Base-by-base conservation (phyloP, 2,329 filamentous ascomycete genomes). In the Diaporthe caulivora region DNA sequence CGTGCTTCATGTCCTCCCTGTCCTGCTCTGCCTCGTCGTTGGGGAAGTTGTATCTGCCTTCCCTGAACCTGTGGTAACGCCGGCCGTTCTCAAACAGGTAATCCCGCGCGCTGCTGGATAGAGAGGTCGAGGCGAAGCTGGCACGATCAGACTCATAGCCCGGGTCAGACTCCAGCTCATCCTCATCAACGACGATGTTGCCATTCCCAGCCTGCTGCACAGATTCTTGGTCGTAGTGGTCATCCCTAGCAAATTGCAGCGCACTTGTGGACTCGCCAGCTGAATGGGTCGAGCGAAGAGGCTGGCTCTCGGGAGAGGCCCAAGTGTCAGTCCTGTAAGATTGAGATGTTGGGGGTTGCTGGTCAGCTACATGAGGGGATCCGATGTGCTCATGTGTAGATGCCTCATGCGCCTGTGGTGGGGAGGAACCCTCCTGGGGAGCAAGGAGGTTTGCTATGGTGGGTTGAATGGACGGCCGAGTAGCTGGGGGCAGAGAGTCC, bases 1-100 rank as follows among this genome's bases (percentile, higher is more conserved):
- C 82, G 78, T 90, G 88, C 77, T 88, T 89, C 84, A 91, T 85
- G 68, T 90, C 88, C 76, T 90, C 86, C 49, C 88, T 82, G 76
- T 90, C 88, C 78, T 90, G 88, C 80, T 91, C 89, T 7, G 85
- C 81, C 64, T 90, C 89, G 74, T 91, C 90, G 71, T 91, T 91
- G 34, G 90, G 89, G 65, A 91, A 89, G 71, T 87, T 87, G 77
- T 91, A 91, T 15, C 80, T 78, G 8, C 88, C 88, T 72, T 88
- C 87, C 24, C 87, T 83, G 77, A 88, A 89, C 54, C 84, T 84
- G 77, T 90, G 89, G 73, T 91, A 91, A 34, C 89, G 84, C 31
- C 89, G 84, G n/a, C 89, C 89, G 77, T 91, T 90, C 77, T 90
- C 88, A 72, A 83, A 85, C 64, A 84, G 82, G 76, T 88, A 91